phyloP scores from a whole-genome alignment of 2,329 filamentous ascomycete species.

The Huntiella savannae region DNA sequence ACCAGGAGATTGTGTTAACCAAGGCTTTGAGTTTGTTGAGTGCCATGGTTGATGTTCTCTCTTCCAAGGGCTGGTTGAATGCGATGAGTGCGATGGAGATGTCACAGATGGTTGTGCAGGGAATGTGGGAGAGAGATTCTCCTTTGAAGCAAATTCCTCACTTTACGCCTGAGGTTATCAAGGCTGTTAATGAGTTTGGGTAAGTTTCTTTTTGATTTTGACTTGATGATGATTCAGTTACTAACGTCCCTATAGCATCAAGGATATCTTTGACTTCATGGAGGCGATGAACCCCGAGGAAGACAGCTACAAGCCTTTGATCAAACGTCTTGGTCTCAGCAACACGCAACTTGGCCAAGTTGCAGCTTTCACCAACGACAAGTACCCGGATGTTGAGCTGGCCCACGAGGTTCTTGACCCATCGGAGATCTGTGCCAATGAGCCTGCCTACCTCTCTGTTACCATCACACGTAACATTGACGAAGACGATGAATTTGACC shows the following conservation, averaged over 20 bases:
- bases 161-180: slow-evolving; percentile 67
- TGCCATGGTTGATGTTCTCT: slow-evolving; percentile 85
- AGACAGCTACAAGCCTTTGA: slow-evolving; percentile 54
- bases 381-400: slow-evolving; percentile 87
- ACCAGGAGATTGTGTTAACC: slow-evolving; percentile 72
- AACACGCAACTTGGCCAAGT: slow-evolving; percentile 71
- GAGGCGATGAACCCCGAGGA: slow-evolving; percentile 95
- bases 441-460: slow-evolving; percentile 65
- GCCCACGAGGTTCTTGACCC: slow-evolving; percentile 72
- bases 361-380: slow-evolving; percentile 88
- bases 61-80: slow-evolving; percentile 87
- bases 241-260: slow-evolving; percentile 41
- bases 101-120: slow-evolving; percentile 97
- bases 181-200: slow-evolving; percentile 62
- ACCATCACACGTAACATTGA: slow-evolving; percentile 68
- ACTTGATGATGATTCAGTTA: slow-evolving; percentile 3
- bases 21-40: slow-evolving; percentile 78
- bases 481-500: slow-evolving; percentile 49
- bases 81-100: slow-evolving; percentile 98
- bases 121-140: slow-evolving; percentile 96
- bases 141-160: slow-evolving; percentile 96
- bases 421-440: slow-evolving; percentile 60
- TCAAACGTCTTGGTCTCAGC: slow-evolving; percentile 59
- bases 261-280: slow-evolving; percentile 95
- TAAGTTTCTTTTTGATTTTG: slow-evolving; percentile 24